phyloP scores from a whole-genome alignment of 805 yeast species.

The Monosporozyma unispora region DNA sequence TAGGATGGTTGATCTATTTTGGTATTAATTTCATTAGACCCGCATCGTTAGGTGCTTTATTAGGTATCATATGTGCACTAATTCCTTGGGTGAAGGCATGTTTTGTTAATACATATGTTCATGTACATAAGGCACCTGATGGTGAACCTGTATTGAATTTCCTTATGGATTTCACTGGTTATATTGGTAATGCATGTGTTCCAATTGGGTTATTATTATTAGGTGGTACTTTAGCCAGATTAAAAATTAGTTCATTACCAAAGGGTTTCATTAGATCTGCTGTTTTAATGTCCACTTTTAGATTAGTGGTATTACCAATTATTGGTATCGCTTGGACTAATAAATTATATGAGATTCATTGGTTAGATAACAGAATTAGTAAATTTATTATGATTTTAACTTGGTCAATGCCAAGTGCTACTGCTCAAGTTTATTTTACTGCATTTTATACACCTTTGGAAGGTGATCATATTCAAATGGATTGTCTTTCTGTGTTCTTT shows the following conservation, averaged over 20 bases:
- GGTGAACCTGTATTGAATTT: conserved; percentile 74
- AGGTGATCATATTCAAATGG: conserved; percentile 51
- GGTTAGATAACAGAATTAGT: conserved; percentile 53
- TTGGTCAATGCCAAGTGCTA: conserved; percentile 80
- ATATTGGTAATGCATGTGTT: conserved; percentile 80
- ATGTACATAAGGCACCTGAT: conserved; percentile 76
- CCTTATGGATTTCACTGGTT: conserved; percentile 68
- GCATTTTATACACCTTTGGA: conserved; percentile 74
- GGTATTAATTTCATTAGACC: conserved; percentile 55
- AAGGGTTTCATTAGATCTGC: conserved; percentile 55
- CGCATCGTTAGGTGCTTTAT: conserved; percentile 59
- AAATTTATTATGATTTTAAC: conserved; percentile 66
- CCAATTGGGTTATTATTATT: conserved; percentile 75
- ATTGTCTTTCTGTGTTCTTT: conserved; percentile 64
- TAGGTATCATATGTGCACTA: conserved; percentile 61
- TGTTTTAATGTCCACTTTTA: conserved; percentile 42
- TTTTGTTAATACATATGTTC: conserved; percentile 43
- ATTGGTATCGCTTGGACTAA: conserved; percentile 63
- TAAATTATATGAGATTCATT: conserved; percentile 50
- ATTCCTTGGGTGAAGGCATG: conserved; percentile 79
- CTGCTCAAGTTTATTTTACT: conserved; percentile 79
- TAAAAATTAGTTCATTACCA: conserved; percentile 51
- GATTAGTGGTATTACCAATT: conserved; percentile 67
- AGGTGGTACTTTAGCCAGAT: conserved; percentile 82
- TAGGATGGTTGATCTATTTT: conserved; percentile 31